These are phyloP conservation scores for Setomelanomma holmii DNA, from an alignment of 2,329 filamentous ascomycete species.

Conservation along the genomic window DNA sequence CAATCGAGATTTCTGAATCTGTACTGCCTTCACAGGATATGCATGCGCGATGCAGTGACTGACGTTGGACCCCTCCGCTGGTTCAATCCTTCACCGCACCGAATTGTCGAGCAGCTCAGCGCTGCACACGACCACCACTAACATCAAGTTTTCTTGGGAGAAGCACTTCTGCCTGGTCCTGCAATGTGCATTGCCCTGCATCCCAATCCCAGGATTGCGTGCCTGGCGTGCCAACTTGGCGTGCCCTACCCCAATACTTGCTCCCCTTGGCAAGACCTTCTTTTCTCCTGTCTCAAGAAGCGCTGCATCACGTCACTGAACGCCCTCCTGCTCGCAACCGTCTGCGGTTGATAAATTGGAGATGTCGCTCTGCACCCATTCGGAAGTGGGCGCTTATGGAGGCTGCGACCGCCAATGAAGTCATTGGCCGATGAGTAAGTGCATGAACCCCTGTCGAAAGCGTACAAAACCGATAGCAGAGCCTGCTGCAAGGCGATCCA, in stretches of 20 bases:
- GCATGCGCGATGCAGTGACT: conserved; percentile 23
- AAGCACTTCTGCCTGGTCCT: conserved; percentile 7
- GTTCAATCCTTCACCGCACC: conserved; percentile 5
- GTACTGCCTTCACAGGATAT: conserved; percentile 1
- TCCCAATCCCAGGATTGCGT: conserved; percentile 4
- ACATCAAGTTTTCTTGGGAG: conserved; percentile 3
- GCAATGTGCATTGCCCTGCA: conserved; percentile 17
- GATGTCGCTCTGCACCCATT: not conserved
- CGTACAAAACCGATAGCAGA: not conserved
- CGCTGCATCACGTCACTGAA: conserved; percentile 14
- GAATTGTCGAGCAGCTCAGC: not conserved
- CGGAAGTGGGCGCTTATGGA: conserved; percentile 14
- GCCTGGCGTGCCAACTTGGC: conserved; percentile 11
- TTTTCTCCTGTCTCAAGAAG: conserved; percentile 22
- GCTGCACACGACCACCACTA: conserved; percentile 10
- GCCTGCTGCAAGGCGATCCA: not conserved
- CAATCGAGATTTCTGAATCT: conserved; percentile 13
- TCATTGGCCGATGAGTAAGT: conserved; percentile 3
- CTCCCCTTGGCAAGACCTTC: conserved; percentile 8
- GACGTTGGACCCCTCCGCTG: conserved; percentile 34
- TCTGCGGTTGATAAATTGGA: conserved; percentile 7
- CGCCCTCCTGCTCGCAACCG: conserved; percentile 1
- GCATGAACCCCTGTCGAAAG: not conserved
- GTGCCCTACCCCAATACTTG: conserved; percentile 9
- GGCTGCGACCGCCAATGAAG: conserved; percentile 14